Evolutionary conservation across 1,284 basidiomycete species (phyloP), one percentile per base, ranked within the genome.

Genomic region (Trichosporon sp.): DNA sequence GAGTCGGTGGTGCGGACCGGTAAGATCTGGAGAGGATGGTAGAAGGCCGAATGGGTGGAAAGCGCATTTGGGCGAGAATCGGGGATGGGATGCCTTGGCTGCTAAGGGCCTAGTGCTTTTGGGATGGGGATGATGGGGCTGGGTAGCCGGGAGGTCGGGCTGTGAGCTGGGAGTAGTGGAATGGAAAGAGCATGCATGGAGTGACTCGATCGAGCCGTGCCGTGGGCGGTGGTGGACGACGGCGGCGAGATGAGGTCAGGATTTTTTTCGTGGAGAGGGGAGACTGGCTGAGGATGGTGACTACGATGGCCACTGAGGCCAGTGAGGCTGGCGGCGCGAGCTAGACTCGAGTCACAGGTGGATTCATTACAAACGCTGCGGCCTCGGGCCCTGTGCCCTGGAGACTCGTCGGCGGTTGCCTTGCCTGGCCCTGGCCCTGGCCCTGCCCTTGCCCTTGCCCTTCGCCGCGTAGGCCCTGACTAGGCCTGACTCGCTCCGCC

Each of bases 91-190:
- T 60, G 56, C 56, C 56, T 60, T 31, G 56, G 56, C 56, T 29
- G 31, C 56, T 60, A 60, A 60, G 56, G 56, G 56, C 56, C 56
- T 60, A 60, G 56, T 31, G 56, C 56, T 60, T 60, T 60, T 32
- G 56, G 56, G 56, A 60, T 31, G 56, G 56, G 56, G 25, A 27
- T 25, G 25, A 2, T 15, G 56, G 27, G 56, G 53, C 25, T 25
- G 27, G 27, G 56, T 32, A 60, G 56, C 56, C 56, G 56, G 51
- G 56, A n/a, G 56, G 56, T 60, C 18, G 8, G 44, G 21, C 44
- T 12, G 47, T 21, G 47, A 60, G 27, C 27, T 13, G 27, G 56
- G 51, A n/a, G 56, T 60, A 31, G 56, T 60, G 29, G 27, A 32
- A 60, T n/a, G 18, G 29, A 31, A 60, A 31, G 27, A 58, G 53